Evolutionary conservation across 768 basidiomycete species (phyloP).

Genomic region (Crucibulum laeve): DNA sequence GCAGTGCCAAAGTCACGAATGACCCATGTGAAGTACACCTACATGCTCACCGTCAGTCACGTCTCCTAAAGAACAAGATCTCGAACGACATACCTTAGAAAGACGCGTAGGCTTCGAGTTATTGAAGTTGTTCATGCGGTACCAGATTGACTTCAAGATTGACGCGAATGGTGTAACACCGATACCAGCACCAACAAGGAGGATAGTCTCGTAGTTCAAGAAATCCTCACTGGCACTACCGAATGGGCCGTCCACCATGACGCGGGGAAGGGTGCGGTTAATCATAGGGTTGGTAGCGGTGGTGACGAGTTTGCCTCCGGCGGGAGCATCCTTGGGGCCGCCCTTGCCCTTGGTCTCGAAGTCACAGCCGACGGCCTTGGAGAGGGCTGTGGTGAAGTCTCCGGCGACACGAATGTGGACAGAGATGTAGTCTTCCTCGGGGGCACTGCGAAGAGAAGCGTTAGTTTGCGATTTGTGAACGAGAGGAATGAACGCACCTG

Average conservation of each 20-base stretch:
- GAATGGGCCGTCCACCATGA: constrained; percentile 97
- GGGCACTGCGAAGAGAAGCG: constrained; percentile 49
- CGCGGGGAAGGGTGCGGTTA: constrained; percentile 74
- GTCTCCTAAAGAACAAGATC: too few species aligned
- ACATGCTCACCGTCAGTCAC: too few species aligned
- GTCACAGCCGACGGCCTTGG: constrained; percentile 80
- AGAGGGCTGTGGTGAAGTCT: constrained; percentile 83
- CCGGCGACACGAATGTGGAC: constrained; percentile 92
- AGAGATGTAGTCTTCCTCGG: constrained; percentile 93
- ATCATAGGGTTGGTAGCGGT: constrained; percentile 54
- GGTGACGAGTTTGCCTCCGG: constrained; percentile 59
- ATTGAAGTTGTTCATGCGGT: constrained; percentile 89
- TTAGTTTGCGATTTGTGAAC: background rate
- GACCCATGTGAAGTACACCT: constrained; percentile 92
- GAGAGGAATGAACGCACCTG: constrained; percentile 37
- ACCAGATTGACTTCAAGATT: constrained; percentile 91
- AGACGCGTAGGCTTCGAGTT: constrained; percentile 72
- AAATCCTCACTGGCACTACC: constrained; percentile 91
- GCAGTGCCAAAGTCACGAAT: constrained; percentile 89
- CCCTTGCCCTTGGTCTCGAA: constrained; percentile 55
- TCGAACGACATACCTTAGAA: constrained; percentile 55
- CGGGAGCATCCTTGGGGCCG: constrained; percentile 35
- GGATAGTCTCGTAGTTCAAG: constrained; percentile 81
- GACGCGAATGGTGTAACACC: constrained; percentile 96
- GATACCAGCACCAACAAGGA: constrained; percentile 92